Evolutionary conservation across 2,329 filamentous ascomycete genomes (phyloP), one percentile per base, ranked within the genome.

Genomic region (Pseudonectria foliicola): DNA sequence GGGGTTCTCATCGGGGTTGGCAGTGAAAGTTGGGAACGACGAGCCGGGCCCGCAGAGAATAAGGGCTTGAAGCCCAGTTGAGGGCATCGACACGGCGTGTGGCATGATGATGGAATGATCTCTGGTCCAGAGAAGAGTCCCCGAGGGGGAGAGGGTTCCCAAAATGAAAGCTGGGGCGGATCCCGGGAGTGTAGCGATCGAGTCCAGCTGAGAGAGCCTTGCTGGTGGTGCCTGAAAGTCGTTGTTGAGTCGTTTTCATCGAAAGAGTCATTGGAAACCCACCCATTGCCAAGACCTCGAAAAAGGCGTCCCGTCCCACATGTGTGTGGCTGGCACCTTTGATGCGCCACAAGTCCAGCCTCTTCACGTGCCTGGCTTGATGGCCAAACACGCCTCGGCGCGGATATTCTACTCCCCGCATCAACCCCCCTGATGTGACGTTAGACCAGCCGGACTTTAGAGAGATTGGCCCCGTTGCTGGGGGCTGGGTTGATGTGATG

Each of bases 11-110:
- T 83, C 79, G 5, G 85, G 82, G 42, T 81, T 85, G 3, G 83
- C 80, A 2, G 84, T 89, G 57, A 92, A 90, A 1, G 85, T 90
- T 29, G 82, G 80, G 48, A 92, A 82, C 0, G 82, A 88, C 7
- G 82, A 85, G 35, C 85, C 85, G 15, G 85, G 85, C 4, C 85
- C 85, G 56, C 85, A 92, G 32, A 92, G 72, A 39, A 92, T 86
- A 46, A 92, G 65, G 50, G 85, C 85, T 67, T 90, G 85, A 48
- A 92, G 80, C 64, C 84, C 84, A 38, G 82, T 77, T 38, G 81
- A 72, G 50, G 84, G 80, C 66, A 83, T 79, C 16, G 79, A 72
- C 33, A 77, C 74, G 40, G 82, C 82, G 68, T 88, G 84, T 53
- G 84, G 84, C 84, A 89, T 88, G 33, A 45, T 54, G 49, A 30